Conservation (phyloP, 768 basidiomycete species). For the Nidula microcarpa region DNA sequence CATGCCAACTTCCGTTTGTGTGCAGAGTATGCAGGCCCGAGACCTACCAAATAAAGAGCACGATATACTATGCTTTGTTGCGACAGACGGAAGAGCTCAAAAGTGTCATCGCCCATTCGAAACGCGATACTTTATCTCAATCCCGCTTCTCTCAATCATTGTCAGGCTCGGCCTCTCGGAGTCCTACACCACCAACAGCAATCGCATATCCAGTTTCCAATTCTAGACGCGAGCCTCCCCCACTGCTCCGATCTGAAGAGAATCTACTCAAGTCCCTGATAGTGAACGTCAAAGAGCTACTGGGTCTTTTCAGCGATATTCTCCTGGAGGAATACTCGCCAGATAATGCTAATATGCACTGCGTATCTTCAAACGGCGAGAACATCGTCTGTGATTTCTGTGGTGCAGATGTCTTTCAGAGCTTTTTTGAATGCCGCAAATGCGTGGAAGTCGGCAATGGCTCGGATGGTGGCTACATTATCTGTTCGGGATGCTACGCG, state of each 20-base stretch:
- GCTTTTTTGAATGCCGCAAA: conserved; percentile 66
- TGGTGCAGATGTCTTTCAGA: conserved; percentile 76
- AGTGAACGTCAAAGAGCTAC: conserved; percentile 28
- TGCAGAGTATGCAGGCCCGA: conserved; percentile 77
- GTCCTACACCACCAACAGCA: neutral
- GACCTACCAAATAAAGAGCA: conserved; percentile 71
- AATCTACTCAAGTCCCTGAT: neutral
- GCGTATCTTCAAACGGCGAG: conserved; percentile 5
- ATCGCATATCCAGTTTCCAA: neutral
- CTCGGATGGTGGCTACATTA: conserved; percentile 32
- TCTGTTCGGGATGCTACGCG: conserved; percentile 72
- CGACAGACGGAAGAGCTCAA: conserved; percentile 23
- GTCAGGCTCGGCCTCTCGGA: too few relatives aligned
- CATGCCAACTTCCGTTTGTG: neutral
- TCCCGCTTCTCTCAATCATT: too few relatives aligned
- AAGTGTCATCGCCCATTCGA: conserved; percentile 1
- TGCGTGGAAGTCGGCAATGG: conserved; percentile 28
- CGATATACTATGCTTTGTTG: conserved; percentile 52
- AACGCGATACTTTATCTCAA: too few relatives aligned
- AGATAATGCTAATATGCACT: conserved; percentile 6
- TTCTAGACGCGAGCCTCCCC: neutral
- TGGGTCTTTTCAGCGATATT: conserved; percentile 48
- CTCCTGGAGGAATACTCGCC: conserved; percentile 42
- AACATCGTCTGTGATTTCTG: conserved; percentile 73
- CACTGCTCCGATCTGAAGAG: neutral